phyloP scores from a whole-genome alignment of 345 rosid genomes.

The Isatis tinctoria region DNA sequence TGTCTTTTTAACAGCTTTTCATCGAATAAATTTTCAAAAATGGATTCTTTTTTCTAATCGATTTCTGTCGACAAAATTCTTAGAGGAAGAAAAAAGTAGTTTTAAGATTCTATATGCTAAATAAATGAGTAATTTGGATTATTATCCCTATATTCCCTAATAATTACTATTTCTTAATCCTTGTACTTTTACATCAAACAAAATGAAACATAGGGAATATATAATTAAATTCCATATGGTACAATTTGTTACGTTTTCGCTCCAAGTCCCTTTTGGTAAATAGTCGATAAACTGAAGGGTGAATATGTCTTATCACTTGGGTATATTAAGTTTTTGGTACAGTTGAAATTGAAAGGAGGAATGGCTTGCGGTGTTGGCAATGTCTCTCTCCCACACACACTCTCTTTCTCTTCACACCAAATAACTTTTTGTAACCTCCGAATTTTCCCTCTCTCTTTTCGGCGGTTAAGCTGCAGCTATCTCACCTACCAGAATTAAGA shows the following conservation, averaged over 20 bases:
- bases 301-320: slow-evolving; percentile 7
- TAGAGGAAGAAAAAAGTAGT: no score
- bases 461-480: slow-evolving; percentile 84
- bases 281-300: slow-evolving; percentile 9
- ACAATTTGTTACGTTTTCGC: background rate
- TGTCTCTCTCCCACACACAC: slow-evolving; percentile 27
- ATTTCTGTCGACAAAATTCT: no score
- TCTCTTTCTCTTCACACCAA: slow-evolving; percentile 6
- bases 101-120: no score
- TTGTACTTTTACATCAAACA: no score
- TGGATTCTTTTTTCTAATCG: no score
- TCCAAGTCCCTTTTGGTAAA: background rate
- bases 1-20: no score
- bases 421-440: slow-evolving; percentile 16
- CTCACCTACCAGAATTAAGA: slow-evolving; percentile 37
- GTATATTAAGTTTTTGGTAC: background rate
- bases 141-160: no score
- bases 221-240: no score
- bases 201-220: no score
- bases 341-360: slow-evolving; percentile 17
- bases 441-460: slow-evolving; percentile 28
- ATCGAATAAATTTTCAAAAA: no score
- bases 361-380: slow-evolving; percentile 85
- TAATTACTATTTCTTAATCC: no score
- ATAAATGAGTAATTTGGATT: no score